Conservation (phyloP, 208 protist genomes). For the Acanthamoeba polyphaga region DNA sequence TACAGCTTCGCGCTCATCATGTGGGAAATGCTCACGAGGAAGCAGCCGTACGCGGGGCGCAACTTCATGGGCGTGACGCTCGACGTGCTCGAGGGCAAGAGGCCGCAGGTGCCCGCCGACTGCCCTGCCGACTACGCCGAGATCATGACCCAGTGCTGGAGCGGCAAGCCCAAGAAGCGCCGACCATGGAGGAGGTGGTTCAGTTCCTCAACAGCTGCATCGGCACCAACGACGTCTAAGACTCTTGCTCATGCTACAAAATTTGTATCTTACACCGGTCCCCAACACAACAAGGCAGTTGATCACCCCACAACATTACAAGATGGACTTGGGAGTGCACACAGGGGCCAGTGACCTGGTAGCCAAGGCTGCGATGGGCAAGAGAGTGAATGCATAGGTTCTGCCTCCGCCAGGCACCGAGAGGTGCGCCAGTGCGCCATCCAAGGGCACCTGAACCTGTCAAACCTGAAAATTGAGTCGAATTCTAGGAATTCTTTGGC, state of each 20-base stretch:
- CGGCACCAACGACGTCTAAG: neutral
- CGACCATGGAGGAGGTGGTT: conserved; percentile 9
- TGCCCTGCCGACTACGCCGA: neutral
- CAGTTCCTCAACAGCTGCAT: conserved; percentile 25
- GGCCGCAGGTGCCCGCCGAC: conserved; percentile 40
- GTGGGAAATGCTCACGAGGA: conserved; percentile 23
- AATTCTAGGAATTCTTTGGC: too few relatives aligned
- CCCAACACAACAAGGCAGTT: too few relatives aligned
- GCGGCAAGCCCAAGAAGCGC: conserved; percentile 47
- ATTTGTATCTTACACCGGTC: neutral
- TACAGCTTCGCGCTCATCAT: conserved; percentile 46
- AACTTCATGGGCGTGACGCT: conserved; percentile 72
- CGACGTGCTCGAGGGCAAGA: conserved; percentile 49
- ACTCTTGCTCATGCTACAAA: neutral
- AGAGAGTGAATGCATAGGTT: too few relatives aligned
- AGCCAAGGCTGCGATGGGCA: too few relatives aligned
- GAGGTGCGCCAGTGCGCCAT: too few relatives aligned
- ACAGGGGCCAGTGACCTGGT: too few relatives aligned
- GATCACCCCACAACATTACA: too few relatives aligned
- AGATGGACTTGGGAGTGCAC: too few relatives aligned
- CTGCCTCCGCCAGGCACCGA: too few relatives aligned
- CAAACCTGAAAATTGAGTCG: too few relatives aligned
- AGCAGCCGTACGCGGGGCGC: conserved; percentile 20
- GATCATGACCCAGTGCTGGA: conserved; percentile 20
- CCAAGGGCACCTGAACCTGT: too few relatives aligned